Percentiles rank a stretch among this genome's conserved stretches.
phyloP scores from a whole-genome alignment of 1,284 basidiomycete genomes.

The Salmacisia buchloeana region DNA sequence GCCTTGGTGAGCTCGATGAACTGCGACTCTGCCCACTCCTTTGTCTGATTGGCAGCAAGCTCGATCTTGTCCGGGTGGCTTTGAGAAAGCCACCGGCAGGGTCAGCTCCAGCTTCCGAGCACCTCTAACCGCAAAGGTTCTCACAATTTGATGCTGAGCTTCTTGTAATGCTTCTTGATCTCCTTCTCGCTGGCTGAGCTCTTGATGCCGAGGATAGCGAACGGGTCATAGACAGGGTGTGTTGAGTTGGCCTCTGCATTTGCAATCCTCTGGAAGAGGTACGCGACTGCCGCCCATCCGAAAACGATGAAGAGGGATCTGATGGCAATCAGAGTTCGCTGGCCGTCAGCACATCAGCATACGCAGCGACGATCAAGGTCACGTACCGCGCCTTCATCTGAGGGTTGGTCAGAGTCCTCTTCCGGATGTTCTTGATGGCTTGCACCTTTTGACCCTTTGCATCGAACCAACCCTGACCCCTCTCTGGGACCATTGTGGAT shows the following conservation, averaged over 20 bases:
- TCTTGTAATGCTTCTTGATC: conserved; percentile 94
- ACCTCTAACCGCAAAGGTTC: conserved; percentile 5
- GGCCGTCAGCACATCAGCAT: background rate
- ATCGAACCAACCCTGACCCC: conserved; percentile 39
- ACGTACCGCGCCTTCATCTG: conserved; percentile 22
- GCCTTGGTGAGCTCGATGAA: conserved; percentile 96
- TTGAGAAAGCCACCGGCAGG: background rate
- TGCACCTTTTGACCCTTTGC: conserved; percentile 38
- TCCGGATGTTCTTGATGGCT: conserved; percentile 23
- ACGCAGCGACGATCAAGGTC: background rate
- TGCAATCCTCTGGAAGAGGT: conserved; percentile 62
- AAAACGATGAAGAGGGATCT: conserved; percentile 54
- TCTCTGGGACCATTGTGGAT: background rate
- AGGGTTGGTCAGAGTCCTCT: conserved; percentile 33
- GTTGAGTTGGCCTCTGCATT: conserved; percentile 56
- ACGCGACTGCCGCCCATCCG: conserved; percentile 72
- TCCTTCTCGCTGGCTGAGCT: conserved; percentile 77
- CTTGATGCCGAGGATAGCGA: conserved; percentile 83
- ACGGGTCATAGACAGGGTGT: conserved; percentile 70
- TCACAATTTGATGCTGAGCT: conserved; percentile 57
- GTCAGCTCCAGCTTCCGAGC: conserved; percentile 14
- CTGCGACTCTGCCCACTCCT: conserved; percentile 77
- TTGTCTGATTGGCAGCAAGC: conserved; percentile 71
- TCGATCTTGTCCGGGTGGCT: conserved; percentile 91
- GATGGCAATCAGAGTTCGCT: conserved; percentile 7